Conservation (phyloP, 129 eudicot species). For the Escallonia herrerae region DNA sequence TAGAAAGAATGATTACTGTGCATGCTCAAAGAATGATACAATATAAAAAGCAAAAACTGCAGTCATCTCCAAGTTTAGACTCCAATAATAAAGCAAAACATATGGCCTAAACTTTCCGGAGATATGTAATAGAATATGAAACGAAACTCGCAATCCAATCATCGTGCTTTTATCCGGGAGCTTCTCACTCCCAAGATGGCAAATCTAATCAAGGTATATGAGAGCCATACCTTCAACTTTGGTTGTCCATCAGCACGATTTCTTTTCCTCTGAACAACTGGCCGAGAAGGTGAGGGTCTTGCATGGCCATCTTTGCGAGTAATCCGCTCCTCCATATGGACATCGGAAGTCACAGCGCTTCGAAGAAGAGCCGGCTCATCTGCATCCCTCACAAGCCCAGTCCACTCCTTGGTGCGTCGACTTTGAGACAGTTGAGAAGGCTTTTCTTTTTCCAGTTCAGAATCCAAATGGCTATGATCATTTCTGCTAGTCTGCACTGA, state of each 20-base stretch:
- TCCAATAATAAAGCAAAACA: no score
- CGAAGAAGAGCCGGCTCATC: constrained; percentile 54
- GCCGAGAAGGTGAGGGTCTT: constrained; percentile 46
- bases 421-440: constrained; percentile 23
- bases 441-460: constrained; percentile 34
- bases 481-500: constrained; percentile 15
- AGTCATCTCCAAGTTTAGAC: no score
- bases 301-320: constrained; percentile 17
- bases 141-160: no score
- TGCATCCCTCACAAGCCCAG: constrained; percentile 40
- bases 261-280: constrained; percentile 46
- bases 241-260: constrained; percentile 49
- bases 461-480: constrained; percentile 26
- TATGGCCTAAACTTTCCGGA: no score
- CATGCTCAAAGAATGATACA: no score
- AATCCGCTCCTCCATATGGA: constrained; percentile 23
- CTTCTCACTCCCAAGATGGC: no score
- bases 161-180: no score
- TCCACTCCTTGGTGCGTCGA: constrained; percentile 54
- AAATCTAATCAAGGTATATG: no score
- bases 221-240: constrained; percentile 36
- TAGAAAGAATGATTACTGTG: no score
- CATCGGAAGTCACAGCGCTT: constrained; percentile 35
- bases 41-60: no score
- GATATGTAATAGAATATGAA: no score